Base-by-base conservation (phyloP, 306 rosid species). In the Vachellia pachyceras region DNA sequence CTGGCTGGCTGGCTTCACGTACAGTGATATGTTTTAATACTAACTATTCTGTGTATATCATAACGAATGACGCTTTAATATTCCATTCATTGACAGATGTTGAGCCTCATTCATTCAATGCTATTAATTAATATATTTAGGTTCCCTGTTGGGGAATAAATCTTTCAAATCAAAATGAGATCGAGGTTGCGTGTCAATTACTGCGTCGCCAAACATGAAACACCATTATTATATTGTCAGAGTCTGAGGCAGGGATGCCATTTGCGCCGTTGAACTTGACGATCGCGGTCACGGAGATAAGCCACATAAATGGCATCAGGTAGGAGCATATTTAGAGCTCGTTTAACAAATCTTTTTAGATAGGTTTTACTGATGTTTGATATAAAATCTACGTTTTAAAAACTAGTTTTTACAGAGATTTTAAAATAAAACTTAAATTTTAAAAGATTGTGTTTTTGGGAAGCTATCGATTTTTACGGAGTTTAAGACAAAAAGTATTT, bases 71-170 rank as follows among this genome's bases (percentile, higher is more conserved):
- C 15, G 68, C 67, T 71, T 76, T 41, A 41, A 41, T 41, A 6
- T 49, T 61, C 25, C 52, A 54, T 70, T 71, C 52, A 37, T 64
- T 23, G 39, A 58, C 77, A 80, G 37, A 82, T 76, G 79, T 69
- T 63, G 75, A 15, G 0, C 44, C 40, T 69, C 33, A 29, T 57
- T 13, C 57, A 29, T 68, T 68, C 18, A 18, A 10, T 36, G 3
- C 6, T 42, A 13, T 15, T 75, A 44, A 40, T 49, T 29, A 60
- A 12, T 72, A 10, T 47, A 3, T 54, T 0, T 44, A 17, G 42
- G 20, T 46, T 79, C 73, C 81, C 57, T 76, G 60, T 46, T 76
- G 36, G 55, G 81, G 79, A 80, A 79, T 83, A 77, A 54, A 39
- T 55, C 65, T 54, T 57, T 36, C 55, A 68, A 5, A 64, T 36